These are phyloP conservation scores for Pleurotus sapidus DNA, from an alignment of 768 basidiomycete species.

Conservation along the genomic window DNA sequence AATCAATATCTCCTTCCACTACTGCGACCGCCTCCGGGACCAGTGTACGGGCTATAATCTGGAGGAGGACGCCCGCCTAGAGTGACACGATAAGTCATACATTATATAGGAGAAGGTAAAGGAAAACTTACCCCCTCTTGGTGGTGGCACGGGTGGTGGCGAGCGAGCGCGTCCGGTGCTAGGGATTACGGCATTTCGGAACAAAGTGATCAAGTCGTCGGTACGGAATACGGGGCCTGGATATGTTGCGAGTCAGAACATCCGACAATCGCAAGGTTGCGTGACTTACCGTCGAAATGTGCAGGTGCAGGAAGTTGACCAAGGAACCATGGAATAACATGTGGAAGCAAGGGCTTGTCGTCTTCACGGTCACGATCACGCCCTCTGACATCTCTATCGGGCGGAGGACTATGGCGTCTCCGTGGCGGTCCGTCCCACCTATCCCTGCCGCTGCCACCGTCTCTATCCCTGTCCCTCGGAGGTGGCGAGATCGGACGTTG, in stretches of 20 bases:
- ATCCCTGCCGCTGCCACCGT: conserved; percentile 29
- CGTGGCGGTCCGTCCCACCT: conserved; percentile 16
- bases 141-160: conserved; percentile 54
- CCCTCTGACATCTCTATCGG: conserved; percentile 32
- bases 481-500: conserved; percentile 24
- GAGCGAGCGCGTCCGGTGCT: conserved; percentile 52
- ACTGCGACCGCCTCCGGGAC: conserved; percentile 44
- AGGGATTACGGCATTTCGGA: conserved; percentile 80
- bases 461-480: conserved; percentile 26
- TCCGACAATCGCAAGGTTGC: conserved; percentile 7
- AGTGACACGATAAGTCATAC: conserved; percentile 7
- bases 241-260: background rate
- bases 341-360: conserved; percentile 41
- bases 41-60: conserved; percentile 84
- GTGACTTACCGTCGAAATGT: conserved; percentile 81
- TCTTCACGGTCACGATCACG: conserved; percentile 41
- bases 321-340: conserved; percentile 81
- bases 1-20: background rate
- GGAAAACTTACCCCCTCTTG: conserved; percentile 41
- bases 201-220: conserved; percentile 85
- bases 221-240: conserved; percentile 87
- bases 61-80: conserved; percentile 74
- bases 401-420: conserved; percentile 20
- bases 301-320: conserved; percentile 68
- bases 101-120: conserved; percentile 1